Evolutionary conservation across 2,329 filamentous ascomycete genomes (phyloP), one percentile per base, ranked within the genome.

Genomic region (Chaetomium sp.): DNA sequence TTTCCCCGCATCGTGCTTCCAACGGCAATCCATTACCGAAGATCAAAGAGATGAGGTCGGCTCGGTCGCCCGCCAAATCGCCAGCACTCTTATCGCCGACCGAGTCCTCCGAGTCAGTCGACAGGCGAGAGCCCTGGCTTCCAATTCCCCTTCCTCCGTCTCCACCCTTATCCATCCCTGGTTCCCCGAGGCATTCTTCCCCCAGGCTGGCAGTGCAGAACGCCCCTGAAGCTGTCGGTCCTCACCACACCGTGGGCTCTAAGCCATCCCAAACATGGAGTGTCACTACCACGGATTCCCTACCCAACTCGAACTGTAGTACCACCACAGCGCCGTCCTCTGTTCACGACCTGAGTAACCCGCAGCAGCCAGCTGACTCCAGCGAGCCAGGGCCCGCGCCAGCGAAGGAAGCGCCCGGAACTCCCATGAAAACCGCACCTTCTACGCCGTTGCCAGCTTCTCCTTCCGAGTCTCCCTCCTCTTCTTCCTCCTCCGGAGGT

Each of bases 91-190:
- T 68, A n/a, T 79, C 79, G 8, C 74, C 77, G 4, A 72, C 73
- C 35, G 72, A 66, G 38, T 75, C 75, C 11, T 67, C 74, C 12
- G 79, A 80, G 52, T 82, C 80, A 0, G 81, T 83, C 59, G 78
- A 80, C 62, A 80, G 75, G 54, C 71, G 75, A 5, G 72, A 79
- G 57, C 79, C 79, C 7, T 80, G 77, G 77, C 72, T 77, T 59
- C 76, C 77, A 27, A 70, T 70, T 5, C 69, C 74, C 33, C 67
- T 75, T 2, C 74, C 75, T 27, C 74, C 72, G 5, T 79, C 78
- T 2, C 74, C 76, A 14, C 71, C 74, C 1, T 65, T 70, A 12
- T 74, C 75, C 4, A 71, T 71, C 34, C 69, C 69, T 12, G 67
- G 67, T 9, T 72, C 72, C 3, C 71, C 73, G 9, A 59, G 65